Conservation (phyloP, 192 early-diverging fungal genomes). For the Piromyces finnis region DNA sequence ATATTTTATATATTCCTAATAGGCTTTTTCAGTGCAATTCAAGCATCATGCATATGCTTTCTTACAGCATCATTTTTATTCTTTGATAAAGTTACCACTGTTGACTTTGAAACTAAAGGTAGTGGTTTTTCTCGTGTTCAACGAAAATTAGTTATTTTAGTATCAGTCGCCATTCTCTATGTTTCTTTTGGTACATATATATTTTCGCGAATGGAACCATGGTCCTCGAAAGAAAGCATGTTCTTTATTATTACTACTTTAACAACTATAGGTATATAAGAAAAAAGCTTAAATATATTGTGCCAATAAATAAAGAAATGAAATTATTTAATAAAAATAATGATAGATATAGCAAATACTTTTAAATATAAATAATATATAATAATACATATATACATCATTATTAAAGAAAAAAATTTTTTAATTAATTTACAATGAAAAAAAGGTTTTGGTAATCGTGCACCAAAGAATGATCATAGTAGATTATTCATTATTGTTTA, state of each 20-base stretch:
- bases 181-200: background rate
- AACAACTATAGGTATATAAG: background rate
- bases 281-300: no score
- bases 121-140: background rate
- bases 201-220: background rate
- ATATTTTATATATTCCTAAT: no score
- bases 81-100: background rate
- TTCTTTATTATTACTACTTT: background rate
- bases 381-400: no score
- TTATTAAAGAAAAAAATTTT: no score
- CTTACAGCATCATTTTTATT: background rate
- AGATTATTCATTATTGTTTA: background rate
- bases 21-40: background rate
- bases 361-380: no score
- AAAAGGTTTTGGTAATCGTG: background rate
- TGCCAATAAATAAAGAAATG: no score
- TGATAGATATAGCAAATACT: no score
- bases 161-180: background rate
- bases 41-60: background rate
- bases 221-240: background rate
- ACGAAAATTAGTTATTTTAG: background rate
- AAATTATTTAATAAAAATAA: no score
- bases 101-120: background rate
- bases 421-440: no score
- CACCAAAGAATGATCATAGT: background rate